Percentiles rank a stretch among this genome's conserved stretches.
These are phyloP conservation scores for Podospora pseudoanserina DNA, from an alignment of 495 filamentous ascomycete genomes.

Conservation along the genomic window DNA sequence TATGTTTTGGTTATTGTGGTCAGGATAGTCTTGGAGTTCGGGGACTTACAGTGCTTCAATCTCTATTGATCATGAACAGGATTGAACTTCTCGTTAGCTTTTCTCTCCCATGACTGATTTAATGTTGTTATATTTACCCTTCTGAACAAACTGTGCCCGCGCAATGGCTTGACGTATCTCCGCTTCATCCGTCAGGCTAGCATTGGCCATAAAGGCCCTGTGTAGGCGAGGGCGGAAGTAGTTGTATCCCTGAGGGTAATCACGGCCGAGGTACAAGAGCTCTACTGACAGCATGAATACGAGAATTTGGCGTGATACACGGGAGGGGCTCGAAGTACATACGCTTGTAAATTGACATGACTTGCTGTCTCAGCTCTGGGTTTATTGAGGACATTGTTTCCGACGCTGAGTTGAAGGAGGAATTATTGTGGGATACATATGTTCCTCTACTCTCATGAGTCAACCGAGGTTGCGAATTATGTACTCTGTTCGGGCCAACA, in stretches of 20 bases:
- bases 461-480: neutral
- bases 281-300: constrained; percentile 47
- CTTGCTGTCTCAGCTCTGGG: constrained; percentile 65
- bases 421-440: neutral
- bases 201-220: constrained; percentile 75
- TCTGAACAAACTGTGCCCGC: constrained; percentile 83
- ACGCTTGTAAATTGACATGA: constrained; percentile 93
- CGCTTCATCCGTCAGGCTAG: constrained; percentile 63
- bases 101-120: neutral
- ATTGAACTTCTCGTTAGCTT: neutral
- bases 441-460: neutral
- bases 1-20: neutral
- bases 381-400: constrained; percentile 29
- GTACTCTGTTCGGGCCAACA: neutral
- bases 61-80: constrained; percentile 46
- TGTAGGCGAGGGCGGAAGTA: constrained; percentile 83
- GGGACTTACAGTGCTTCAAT: constrained; percentile 82
- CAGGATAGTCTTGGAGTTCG: neutral
- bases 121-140: constrained; percentile 50
- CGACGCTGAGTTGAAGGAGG: neutral
- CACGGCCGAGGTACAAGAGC: constrained; percentile 75
- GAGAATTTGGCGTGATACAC: neutral
- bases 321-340: constrained; percentile 16
- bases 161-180: constrained; percentile 72
- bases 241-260: constrained; percentile 82